Percentiles rank a stretch among this genome's conserved stretches.
These are phyloP conservation scores for Ophiostoma tasmaniense DNA, from an alignment of 2,329 filamentous ascomycete species.

Conservation along the genomic window DNA sequence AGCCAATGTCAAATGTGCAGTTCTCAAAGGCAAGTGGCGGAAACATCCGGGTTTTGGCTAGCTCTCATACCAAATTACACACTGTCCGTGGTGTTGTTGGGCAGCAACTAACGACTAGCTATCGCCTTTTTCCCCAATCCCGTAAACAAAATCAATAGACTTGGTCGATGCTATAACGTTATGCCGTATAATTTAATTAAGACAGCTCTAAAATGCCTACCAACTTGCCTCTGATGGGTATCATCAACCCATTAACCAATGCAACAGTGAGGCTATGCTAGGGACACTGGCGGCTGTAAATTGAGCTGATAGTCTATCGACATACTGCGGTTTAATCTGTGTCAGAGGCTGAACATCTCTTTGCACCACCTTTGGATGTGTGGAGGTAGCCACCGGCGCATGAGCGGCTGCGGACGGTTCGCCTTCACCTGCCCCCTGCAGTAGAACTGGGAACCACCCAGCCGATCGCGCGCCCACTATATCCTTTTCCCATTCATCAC, in stretches of 20 bases:
- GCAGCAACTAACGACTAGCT: too few species aligned
- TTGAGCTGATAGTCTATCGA: neutral
- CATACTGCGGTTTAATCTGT: neutral
- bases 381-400: too few species aligned
- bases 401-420: neutral
- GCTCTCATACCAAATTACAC: too few species aligned
- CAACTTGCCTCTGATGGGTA: neutral
- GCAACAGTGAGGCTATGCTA: slow-evolving; percentile 8
- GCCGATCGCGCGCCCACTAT: slow-evolving; percentile 16
- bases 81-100: too few species aligned
- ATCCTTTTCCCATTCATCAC: slow-evolving; percentile 20
- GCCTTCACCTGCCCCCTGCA: neutral
- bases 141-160: too few species aligned
- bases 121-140: too few species aligned
- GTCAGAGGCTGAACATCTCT: neutral
- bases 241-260: slow-evolving; percentile 7
- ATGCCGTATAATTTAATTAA: too few species aligned
- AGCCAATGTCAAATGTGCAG: too few species aligned
- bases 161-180: too few species aligned
- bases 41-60: too few species aligned
- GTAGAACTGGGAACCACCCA: slow-evolving; percentile 18
- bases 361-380: neutral
- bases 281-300: neutral
- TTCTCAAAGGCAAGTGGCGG: too few species aligned
- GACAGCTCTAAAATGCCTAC: neutral